Conservation (phyloP, 2,329 filamentous ascomycete genomes). For the Sarocladium oryzae region DNA sequence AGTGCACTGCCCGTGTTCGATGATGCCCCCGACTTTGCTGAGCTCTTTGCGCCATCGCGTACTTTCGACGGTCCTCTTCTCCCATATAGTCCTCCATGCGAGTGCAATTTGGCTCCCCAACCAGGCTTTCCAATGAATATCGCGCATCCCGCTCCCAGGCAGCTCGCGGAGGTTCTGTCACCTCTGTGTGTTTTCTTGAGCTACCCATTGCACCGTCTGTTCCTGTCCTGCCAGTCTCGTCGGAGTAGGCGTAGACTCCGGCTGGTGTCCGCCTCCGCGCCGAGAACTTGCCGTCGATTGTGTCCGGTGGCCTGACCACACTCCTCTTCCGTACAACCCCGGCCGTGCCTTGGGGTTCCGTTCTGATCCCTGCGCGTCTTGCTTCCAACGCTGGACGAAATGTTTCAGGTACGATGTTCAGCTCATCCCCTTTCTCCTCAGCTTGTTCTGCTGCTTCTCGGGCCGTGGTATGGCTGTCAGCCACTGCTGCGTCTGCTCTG, state of each 20-base stretch:
- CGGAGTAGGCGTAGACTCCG: constrained; percentile 63
- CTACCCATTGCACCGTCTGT: background rate
- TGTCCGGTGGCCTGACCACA: constrained; percentile 65
- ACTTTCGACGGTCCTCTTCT: constrained; percentile 68
- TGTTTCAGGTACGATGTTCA: constrained; percentile 83
- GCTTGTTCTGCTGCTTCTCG: constrained; percentile 81
- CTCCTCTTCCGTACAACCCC: constrained; percentile 42
- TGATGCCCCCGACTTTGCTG: constrained; percentile 23
- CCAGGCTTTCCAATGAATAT: constrained; percentile 63
- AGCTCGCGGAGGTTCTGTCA: background rate
- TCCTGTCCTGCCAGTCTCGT: constrained; percentile 42
- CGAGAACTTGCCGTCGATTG: constrained; percentile 73
- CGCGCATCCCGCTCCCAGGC: constrained; percentile 20
- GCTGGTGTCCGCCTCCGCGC: constrained; percentile 60
- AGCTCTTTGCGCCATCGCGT: constrained; percentile 59
- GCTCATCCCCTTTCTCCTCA: constrained; percentile 71
- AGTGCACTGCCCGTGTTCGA: background rate
- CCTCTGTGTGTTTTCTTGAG: background rate
- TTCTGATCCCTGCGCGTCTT: constrained; percentile 25
- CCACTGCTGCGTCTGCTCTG: constrained; percentile 77
- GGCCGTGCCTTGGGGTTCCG: constrained; percentile 19
- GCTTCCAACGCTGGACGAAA: constrained; percentile 60
- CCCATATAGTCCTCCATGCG: constrained; percentile 68
- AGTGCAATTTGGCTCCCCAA: constrained; percentile 48
- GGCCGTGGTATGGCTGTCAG: constrained; percentile 68